Evolutionary conservation across 2,329 filamentous ascomycete species (phyloP), one percentile per base, ranked within the genome.

Genomic region (Fusarium veterinarium): DNA sequence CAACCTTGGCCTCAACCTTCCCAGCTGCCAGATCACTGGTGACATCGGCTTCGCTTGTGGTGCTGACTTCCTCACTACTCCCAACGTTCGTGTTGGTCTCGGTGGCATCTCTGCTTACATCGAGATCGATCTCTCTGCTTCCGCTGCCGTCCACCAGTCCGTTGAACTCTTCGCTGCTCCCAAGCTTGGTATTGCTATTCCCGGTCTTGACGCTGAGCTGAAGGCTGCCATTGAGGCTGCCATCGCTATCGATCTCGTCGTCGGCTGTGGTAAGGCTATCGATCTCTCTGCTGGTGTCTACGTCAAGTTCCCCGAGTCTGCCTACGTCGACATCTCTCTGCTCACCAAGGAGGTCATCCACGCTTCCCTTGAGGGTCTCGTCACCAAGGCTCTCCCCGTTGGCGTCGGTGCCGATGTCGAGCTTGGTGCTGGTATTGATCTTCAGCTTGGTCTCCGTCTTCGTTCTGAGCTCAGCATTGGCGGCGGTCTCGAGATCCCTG

Each of bases 61-160:
- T 1, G 72, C 85, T 31, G 78, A 82, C 38, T 78, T 86, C 42
- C 78, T 84, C 7, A 72, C 81, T 20, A 67, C 79, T 20, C 86
- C 86, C 1, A 79, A 81, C 25, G 79, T 85, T 35, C 80, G 82
- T 44, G 77, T 90, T 8, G 80, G 85, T 72, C 86, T 90, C 55
- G 82, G 83, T 55, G 83, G 82, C 9, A 77, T 90, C 72, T 86
- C 88, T 77, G 80, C 88, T 19, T 87, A 87, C 73, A 80, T 90
- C 35, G 82, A 87, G 71, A 75, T 89, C 19, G 83, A 86, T 60
- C 81, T 88, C 3, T 79, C 79, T 17, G 78, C 88, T 28, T 81
- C 80, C 35, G 83, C 81, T 25, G 84, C 81, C 14, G 82, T 86
- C 25, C 84, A 84, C 19, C 87, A 90, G 74, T 84, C 84, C 6